Base-by-base conservation (phyloP, 225 moss, liverwort and hornwort genomes). In the Bryoerythrophyllum caledonicum region DNA sequence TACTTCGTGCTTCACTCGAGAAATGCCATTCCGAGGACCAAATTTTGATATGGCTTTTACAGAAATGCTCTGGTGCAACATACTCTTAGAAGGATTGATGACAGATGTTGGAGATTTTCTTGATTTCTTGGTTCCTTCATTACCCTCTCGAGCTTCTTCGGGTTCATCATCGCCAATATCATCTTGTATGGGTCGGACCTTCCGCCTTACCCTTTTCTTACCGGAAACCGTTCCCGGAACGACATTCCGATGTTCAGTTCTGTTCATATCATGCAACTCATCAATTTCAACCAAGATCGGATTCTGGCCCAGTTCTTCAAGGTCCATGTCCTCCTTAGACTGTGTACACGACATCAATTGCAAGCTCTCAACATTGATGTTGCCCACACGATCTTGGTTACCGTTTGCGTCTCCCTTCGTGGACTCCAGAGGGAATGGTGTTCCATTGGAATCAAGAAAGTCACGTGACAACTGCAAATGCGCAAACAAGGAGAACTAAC, bases 391-490 rank as follows among this genome's bases (percentile, higher is more conserved):
- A 25, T 28, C 75, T 53, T 70, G 54, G 26, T 26, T 65, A 70
- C 30, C 78, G 80, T 48, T 63, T 76, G 54, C 32, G 61, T 73
- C 72, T 52, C 59, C 69, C 28, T 32, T 67, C 10, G 53, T 60
- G 46, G 32, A 25, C 64, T 72, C 82, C 40, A 80, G 73, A 38
- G 20, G 20, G 37, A 83, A 85, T 57, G 63, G 75, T 49, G 41
- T 67, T 51, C 78, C 85, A 60, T 86, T 79, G 49, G 76, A 54
- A 63, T 79, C 68, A 63, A 60, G 49, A 76, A 79, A 81, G 35
- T 86, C 83, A 54, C 60, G 70, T 28, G 78, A 69, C 65, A 88
- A 78, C 88, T 88, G 85, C 27, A 23, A 52, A 83, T 28, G 43
- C 67, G 58, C 64, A 72, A 72, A 76, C 57, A 75, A 79, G 71